Evolutionary conservation across 176 grass and related monocot species (phyloP).

Genomic region (Hsuehochloa calcarea): DNA sequence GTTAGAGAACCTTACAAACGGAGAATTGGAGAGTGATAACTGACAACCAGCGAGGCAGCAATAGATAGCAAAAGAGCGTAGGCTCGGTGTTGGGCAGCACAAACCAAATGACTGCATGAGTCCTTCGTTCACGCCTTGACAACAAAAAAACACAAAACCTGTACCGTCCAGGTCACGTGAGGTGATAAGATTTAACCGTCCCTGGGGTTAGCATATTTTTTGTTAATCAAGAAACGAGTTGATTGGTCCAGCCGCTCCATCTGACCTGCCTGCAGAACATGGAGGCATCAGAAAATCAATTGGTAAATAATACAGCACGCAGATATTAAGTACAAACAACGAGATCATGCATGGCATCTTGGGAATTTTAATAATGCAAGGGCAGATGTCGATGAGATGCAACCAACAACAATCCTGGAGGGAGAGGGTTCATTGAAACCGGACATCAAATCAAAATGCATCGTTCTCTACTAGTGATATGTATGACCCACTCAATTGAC

Average conservation of each 20-base stretch:
- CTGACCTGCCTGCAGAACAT: not conserved
- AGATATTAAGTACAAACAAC: not conserved
- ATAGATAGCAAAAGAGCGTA: not conserved
- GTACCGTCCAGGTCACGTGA: not conserved
- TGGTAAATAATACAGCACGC: not conserved
- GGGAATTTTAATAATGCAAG: not conserved
- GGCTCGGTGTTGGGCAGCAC: not conserved
- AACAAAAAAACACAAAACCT: not conserved
- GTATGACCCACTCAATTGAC: not conserved
- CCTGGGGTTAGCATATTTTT: not conserved
- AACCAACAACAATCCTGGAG: slow-evolving; percentile 1
- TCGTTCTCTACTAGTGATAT: not conserved
- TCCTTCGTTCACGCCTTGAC: not conserved
- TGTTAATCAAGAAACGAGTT: not conserved
- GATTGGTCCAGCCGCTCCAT: not conserved
- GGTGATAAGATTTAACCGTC: not conserved
- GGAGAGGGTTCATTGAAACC: not conserved
- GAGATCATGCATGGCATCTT: not conserved
- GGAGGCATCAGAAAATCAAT: not conserved
- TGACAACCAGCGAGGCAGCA: not conserved
- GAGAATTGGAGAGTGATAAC: not conserved
- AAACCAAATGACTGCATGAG: not conserved
- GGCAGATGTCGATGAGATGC: not conserved
- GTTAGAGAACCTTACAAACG: not conserved
- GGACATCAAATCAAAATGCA: not conserved